Base-by-base conservation (phyloP, 768 basidiomycete genomes). In the Termitomyces sp. region DNA sequence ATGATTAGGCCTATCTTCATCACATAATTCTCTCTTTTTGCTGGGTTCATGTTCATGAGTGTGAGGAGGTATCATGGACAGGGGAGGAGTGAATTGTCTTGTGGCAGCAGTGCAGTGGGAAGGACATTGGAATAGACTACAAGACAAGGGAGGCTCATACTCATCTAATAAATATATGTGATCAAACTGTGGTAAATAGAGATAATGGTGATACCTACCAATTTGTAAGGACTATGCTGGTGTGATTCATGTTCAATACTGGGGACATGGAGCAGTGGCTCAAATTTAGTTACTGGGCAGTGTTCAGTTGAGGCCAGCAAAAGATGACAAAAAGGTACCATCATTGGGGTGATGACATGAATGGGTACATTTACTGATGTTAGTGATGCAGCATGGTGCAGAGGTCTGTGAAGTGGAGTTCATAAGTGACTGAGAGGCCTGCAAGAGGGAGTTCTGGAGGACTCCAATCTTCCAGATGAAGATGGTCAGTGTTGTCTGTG, bases 271-370 rank as follows among this genome's bases (percentile, higher is more conserved):
- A 47, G 32, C n/a, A n/a, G n/a, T 38, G 58, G 52, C 5, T 58
- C 61, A 25, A 60, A 45, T 10, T 23, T 10, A 8, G 31, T 32
- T 5, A 42, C 25, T 5, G 29, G 52, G 19, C 56, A 58, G 44
- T 48, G 63, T 31, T 48, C 48, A 25, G 53, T 62, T 11, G 63
- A 61, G 35, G 62, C 41, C 9, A 63, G 63, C 17, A 57, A 47
- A 21, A 19, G 19, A 31, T 27, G 50, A 37, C 31, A 54, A 25
- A 61, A 54, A 12, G 34, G 40, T 11, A 45, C 29, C 27, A 58
- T 46, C 5, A 63, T 61, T 32, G 64, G 49, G 52, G 64, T 49
- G 17, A 61, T 41, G 19, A 69, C 54, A 27, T 54, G 53, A 14
- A 67, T 63, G 14, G 55, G 62, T 19, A 58, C 21, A 43, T 46